These are phyloP conservation scores for Quercus robur DNA, from an alignment of 306 rosid genomes.

Conservation along the genomic window DNA sequence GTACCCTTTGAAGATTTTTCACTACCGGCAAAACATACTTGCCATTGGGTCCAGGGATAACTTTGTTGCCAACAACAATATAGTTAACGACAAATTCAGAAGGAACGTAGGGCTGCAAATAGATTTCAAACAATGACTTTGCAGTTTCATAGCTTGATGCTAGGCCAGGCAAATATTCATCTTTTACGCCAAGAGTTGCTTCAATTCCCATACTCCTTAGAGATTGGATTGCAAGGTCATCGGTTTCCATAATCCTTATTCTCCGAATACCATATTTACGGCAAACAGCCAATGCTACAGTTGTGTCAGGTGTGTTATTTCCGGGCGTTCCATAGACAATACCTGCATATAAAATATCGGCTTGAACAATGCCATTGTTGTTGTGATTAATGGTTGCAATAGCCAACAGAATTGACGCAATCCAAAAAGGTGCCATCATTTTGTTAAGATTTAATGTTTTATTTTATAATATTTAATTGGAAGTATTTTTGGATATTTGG, in stretches of 20 bases:
- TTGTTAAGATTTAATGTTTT: too few relatives aligned
- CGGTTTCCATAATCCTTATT: neutral
- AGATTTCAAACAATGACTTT: neutral
- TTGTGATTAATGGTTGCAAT: neutral
- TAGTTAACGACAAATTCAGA: neutral
- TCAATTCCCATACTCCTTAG: neutral
- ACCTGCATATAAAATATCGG: neutral
- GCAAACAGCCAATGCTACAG: neutral
- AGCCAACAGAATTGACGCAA: too few relatives aligned
- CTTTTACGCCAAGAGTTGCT: neutral
- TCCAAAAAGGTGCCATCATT: too few relatives aligned
- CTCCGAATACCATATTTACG: neutral
- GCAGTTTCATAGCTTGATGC: neutral
- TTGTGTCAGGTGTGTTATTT: neutral
- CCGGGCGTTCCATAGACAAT: neutral
- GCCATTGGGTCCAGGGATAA: neutral
- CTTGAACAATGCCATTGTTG: neutral
- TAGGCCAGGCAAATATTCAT: neutral
- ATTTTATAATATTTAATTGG: too few relatives aligned
- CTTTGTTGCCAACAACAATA: neutral
- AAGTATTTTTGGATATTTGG: too few relatives aligned
- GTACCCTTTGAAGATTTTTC: neutral
- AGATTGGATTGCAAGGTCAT: neutral
- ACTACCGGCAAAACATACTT: neutral
- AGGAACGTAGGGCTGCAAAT: neutral